These are phyloP conservation scores for Amylocarpus encephaloides DNA, from an alignment of 2,329 filamentous ascomycete genomes.

Conservation along the genomic window DNA sequence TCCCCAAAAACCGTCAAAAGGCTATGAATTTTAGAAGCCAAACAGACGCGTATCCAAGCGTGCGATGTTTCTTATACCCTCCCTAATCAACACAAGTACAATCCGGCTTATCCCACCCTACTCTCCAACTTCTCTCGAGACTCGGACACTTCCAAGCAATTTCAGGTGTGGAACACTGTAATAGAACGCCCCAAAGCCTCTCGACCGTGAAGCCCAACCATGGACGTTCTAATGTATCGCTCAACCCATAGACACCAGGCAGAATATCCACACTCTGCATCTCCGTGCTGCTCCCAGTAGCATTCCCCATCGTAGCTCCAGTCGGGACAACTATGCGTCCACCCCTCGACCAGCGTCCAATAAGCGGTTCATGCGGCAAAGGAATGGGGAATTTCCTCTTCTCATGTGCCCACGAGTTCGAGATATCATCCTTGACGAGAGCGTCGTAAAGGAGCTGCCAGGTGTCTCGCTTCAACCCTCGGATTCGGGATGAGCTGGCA, in stretches of 20 bases:
- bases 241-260: constrained; percentile 17
- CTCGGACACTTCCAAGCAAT: constrained; percentile 28
- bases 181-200: constrained; percentile 33
- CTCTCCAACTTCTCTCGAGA: constrained; percentile 19
- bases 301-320: neutral
- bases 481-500: constrained; percentile 38
- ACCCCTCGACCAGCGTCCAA: neutral
- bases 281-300: constrained; percentile 20
- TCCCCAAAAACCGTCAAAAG: too few relatives aligned
- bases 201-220: constrained; percentile 34
- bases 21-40: too few relatives aligned
- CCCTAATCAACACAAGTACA: constrained; percentile 19
- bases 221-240: constrained; percentile 28
- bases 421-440: constrained; percentile 16
- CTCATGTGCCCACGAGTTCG: constrained; percentile 28
- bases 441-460: constrained; percentile 27
- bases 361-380: constrained; percentile 2
- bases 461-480: constrained; percentile 26
- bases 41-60: too few relatives aligned
- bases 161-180: constrained; percentile 29
- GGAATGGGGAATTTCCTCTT: constrained; percentile 17
- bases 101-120: constrained; percentile 20
- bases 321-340: neutral
- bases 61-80: neutral
- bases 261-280: constrained; percentile 4